Evolutionary conservation across 371 early-diverging fungal genomes (phyloP).

Genomic region (Mucor irregularis): DNA sequence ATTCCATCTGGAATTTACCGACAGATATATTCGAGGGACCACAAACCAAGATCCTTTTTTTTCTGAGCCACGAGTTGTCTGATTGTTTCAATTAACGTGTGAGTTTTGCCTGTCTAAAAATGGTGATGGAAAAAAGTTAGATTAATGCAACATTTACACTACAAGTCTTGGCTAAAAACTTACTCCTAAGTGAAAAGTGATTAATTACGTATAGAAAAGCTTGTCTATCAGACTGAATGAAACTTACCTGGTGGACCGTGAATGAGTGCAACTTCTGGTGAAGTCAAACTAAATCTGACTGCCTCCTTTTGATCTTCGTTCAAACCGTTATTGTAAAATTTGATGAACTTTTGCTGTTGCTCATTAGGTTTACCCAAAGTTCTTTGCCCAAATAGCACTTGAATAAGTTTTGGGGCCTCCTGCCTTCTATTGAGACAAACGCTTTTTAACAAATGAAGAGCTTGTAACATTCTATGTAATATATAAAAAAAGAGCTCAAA

Average conservation of each 20-base stretch:
- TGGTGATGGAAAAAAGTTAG: background rate
- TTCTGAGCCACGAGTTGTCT: conserved; percentile 60
- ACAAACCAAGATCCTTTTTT: conserved; percentile 82
- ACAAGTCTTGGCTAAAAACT: too few species aligned
- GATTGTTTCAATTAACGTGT: conserved; percentile 84
- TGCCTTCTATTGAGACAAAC: background rate
- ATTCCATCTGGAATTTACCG: conserved; percentile 56
- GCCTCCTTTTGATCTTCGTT: conserved; percentile 77
- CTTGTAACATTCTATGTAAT: background rate
- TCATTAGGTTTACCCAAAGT: too few species aligned
- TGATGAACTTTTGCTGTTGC: too few species aligned
- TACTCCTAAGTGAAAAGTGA: background rate
- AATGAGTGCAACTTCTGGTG: conserved; percentile 71
- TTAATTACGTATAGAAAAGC: background rate
- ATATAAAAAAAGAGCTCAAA: background rate
- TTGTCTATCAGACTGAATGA: background rate
- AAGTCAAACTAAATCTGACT: conserved; percentile 59
- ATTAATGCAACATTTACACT: too few species aligned
- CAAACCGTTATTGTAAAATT: conserved; percentile 60
- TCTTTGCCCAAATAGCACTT: too few species aligned
- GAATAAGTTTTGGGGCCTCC: background rate
- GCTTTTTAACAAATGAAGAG: background rate
- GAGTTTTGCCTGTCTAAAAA: conserved; percentile 86
- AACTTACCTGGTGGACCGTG: conserved; percentile 80
- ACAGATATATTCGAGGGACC: conserved; percentile 93